phyloP scores from a whole-genome alignment of 441 rosid species.

The Croton setiger region DNA sequence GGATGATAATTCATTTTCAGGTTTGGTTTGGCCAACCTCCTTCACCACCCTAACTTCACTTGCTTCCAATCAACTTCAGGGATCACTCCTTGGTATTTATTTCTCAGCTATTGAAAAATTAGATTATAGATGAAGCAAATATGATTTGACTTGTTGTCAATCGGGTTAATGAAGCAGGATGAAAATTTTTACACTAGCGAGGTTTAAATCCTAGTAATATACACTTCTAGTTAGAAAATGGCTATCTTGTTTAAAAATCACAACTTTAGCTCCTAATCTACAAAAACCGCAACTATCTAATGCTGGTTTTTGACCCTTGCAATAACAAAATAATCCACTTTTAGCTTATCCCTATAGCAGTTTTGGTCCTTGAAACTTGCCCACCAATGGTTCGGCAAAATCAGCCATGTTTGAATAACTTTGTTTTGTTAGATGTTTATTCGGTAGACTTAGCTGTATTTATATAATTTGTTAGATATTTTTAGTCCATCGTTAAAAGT shows the following conservation, averaged over 20 bases:
- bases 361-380: background rate
- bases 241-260: too few species aligned
- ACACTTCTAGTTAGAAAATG: background rate
- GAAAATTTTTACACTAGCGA: too few species aligned
- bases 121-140: background rate
- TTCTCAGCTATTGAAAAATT: background rate
- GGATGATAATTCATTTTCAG: slow-evolving; percentile 6
- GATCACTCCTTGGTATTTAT: background rate
- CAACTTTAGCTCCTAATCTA: background rate
- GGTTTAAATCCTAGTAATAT: too few species aligned
- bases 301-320: background rate
- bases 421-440: too few species aligned
- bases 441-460: too few species aligned
- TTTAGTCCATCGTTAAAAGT: too few species aligned
- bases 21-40: background rate
- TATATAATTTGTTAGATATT: too few species aligned
- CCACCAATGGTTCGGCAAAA: too few species aligned
- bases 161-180: too few species aligned
- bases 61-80: background rate
- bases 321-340: background rate
- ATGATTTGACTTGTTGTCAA: too few species aligned
- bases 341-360: background rate
- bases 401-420: too few species aligned
- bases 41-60: background rate
- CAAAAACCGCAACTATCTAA: background rate